A percentile compares a stretch with the other conserved stretches of the same genome.
These are phyloP conservation scores for Ophiocordyceps polyrhachis-furcata DNA, from an alignment of 2,329 filamentous ascomycete species.

Conservation along the genomic window DNA sequence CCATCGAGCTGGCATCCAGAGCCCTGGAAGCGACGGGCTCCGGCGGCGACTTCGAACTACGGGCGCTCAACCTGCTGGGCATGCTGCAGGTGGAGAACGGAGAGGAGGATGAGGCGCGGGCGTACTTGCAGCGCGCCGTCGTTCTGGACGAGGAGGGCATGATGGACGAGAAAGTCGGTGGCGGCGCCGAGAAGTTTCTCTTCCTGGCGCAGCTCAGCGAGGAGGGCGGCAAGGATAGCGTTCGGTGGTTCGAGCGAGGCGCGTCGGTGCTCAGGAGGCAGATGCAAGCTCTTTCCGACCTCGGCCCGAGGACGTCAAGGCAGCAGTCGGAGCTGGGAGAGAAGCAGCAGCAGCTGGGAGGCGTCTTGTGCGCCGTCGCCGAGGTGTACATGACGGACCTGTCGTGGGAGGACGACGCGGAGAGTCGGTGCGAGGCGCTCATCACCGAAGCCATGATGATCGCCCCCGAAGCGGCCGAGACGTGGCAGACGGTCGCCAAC, in stretches of 20 bases:
- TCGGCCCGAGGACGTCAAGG: conserved; percentile 17
- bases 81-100: conserved; percentile 71
- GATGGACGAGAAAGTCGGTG: conserved; percentile 51
- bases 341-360: conserved; percentile 66
- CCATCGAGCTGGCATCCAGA: conserved; percentile 19
- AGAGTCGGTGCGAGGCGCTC: conserved; percentile 69
- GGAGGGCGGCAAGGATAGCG: conserved; percentile 45
- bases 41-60: conserved; percentile 33
- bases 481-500: conserved; percentile 89
- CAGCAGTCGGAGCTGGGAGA: conserved; percentile 33
- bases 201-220: conserved; percentile 83
- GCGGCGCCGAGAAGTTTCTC: conserved; percentile 83
- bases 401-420: conserved; percentile 81
- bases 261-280: conserved; percentile 53
- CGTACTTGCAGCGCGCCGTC: conserved; percentile 55
- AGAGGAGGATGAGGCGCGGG: conserved; percentile 55
- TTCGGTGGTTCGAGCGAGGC: conserved; percentile 51
- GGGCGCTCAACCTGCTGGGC: conserved; percentile 57
- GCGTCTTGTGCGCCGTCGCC: conserved; percentile 80
- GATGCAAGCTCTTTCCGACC: conserved; percentile 43
- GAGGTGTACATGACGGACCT: conserved; percentile 99
- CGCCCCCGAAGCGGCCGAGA: conserved; percentile 64
- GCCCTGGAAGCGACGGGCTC: conserved; percentile 24
- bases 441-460: conserved; percentile 81
- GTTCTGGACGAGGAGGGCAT: conserved; percentile 58